Percentiles rank a stretch among this genome's conserved stretches.
These are phyloP conservation scores for Hymenoscyphus infarciens DNA, from an alignment of 2,329 filamentous ascomycete genomes.

Conservation along the genomic window DNA sequence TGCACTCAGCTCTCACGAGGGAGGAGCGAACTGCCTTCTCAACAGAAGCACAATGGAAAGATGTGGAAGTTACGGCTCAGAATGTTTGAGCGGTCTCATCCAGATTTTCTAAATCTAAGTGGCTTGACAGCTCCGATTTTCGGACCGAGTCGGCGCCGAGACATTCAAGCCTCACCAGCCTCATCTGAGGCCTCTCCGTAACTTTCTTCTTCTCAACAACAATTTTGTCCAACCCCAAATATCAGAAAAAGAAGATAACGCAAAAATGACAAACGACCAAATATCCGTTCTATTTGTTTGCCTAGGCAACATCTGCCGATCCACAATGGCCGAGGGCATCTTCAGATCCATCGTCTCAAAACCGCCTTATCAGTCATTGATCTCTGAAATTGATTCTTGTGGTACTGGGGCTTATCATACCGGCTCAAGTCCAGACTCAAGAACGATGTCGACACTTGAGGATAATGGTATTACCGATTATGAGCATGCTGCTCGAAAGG, in stretches of 20 bases:
- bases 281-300: conserved; percentile 90
- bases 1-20: too few species aligned
- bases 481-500: conserved; percentile 71
- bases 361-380: conserved; percentile 53
- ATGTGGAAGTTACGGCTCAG: too few species aligned
- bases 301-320: conserved; percentile 91
- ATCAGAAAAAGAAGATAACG: neutral
- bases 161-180: neutral
- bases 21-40: too few species aligned
- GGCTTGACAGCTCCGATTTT: too few species aligned
- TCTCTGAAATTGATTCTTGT: conserved; percentile 76
- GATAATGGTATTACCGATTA: conserved; percentile 75
- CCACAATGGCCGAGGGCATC: conserved; percentile 93
- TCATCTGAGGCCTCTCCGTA: neutral
- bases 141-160: too few species aligned
- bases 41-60: too few species aligned
- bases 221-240: too few species aligned
- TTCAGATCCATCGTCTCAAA: conserved; percentile 70
- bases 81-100: too few species aligned
- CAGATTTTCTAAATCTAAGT: too few species aligned
- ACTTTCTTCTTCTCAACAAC: neutral
- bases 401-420: conserved; percentile 86
- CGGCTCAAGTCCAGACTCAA: conserved; percentile 71
- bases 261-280: conserved; percentile 29
- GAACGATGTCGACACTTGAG: conserved; percentile 76